Evolutionary conservation across 106 monocot species (phyloP), one percentile per base, ranked within the genome.

Genomic region (Chionographis japonica): DNA sequence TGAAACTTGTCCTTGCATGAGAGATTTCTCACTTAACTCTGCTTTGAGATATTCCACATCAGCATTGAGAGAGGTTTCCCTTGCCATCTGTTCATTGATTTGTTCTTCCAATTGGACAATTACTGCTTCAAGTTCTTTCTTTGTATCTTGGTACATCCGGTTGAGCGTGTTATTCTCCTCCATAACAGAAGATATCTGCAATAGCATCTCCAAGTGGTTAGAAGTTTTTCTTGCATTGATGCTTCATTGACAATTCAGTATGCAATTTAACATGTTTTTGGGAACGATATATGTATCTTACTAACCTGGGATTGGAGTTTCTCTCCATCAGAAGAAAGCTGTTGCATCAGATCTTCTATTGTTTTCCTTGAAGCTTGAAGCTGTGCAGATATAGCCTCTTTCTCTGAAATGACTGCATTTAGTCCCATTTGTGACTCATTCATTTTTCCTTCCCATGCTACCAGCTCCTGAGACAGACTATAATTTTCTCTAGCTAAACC

Each of bases 281-380:
- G 46, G 9, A 27, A 54, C 39, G 8, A 42, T 18, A 38, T 18
- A 57, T 55, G 20, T 15, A 2, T 14, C 68, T 1, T 69, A 40
- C 69, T 77, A 40, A 91, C 91, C 91, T 87, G 88, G 57, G 70
- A 74, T 67, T 91, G 83, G 20, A 88, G 77, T 65, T 70, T 77
- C 58, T 83, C 77, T 40, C 70, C 68, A 3, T 90, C 86, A 52
- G 74, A 76, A 52, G 56, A 56, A 79, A 79, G 61, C 56, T 80
- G 80, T 55, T 76, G 62, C 19, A 51, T 75, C 55, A 87, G 74
- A 53, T 85, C 87, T 62, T 87, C 69, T 43, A 80, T 60, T 60
- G 51, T 58, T 41, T 83, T 83, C n/a, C 54, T 68, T 51, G 66
- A 81, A 62, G 70, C 75, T 58, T 73, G 62, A 72, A 87, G 74